Conservation (phyloP, 805 yeast genomes). For the Kuraishia borneana region DNA sequence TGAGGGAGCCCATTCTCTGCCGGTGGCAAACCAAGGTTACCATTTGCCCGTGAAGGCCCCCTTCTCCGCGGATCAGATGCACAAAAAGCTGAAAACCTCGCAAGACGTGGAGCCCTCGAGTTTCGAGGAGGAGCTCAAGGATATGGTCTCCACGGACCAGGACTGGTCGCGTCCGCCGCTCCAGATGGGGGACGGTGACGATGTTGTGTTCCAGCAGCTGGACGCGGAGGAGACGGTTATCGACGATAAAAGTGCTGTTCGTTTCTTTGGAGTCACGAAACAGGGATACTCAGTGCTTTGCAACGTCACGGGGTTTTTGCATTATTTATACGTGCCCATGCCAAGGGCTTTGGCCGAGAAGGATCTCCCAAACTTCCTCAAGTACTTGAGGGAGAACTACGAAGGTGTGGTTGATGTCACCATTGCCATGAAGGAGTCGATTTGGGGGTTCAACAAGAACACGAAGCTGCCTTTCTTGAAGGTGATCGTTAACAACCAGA, state of each 20-base stretch:
- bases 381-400: slow-evolving; percentile 34
- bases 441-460: slow-evolving; percentile 90
- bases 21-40: slow-evolving; percentile 21
- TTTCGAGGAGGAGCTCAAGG: slow-evolving; percentile 40
- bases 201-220: slow-evolving; percentile 76
- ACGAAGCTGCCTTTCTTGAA: slow-evolving; percentile 70
- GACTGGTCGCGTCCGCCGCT: slow-evolving; percentile 1
- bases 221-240: slow-evolving; percentile 78
- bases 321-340: slow-evolving; percentile 86
- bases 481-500: slow-evolving; percentile 55
- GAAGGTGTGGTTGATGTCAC: slow-evolving; percentile 58
- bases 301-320: slow-evolving; percentile 79
- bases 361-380: slow-evolving; percentile 35
- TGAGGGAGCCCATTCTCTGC: slow-evolving; percentile 17
- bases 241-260: slow-evolving; percentile 50
- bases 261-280: slow-evolving; percentile 88
- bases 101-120: slow-evolving; percentile 27
- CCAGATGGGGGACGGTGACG: slow-evolving; percentile 20
- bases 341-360: slow-evolving; percentile 63
- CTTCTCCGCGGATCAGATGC: slow-evolving; percentile 13
- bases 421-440: slow-evolving; percentile 62
- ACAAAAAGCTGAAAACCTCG: slow-evolving; percentile 16
- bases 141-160: slow-evolving; percentile 27
- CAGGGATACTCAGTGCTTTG: slow-evolving; percentile 85
- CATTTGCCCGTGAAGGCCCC: slow-evolving; percentile 16